Percentiles rank a stretch among this genome's conserved stretches.
phyloP scores from a whole-genome alignment of 2,329 filamentous ascomycete genomes.

The Cercospora brassicicola region DNA sequence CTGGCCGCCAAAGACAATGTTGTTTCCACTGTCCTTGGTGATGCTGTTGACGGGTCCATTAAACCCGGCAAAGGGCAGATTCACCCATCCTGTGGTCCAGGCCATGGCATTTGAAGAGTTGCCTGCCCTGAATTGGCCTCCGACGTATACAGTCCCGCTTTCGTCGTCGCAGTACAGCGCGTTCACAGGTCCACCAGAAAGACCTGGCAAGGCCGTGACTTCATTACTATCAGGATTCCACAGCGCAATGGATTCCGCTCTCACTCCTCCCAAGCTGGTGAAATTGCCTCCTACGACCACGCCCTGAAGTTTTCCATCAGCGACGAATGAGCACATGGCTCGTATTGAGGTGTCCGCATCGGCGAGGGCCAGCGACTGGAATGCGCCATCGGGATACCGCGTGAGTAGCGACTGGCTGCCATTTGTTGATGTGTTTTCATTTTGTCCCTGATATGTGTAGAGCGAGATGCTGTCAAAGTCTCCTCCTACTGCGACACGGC shows the following conservation, averaged over 20 bases:
- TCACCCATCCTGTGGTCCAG: constrained; percentile 74
- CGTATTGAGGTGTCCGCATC: constrained; percentile 80
- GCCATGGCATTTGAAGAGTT: constrained; percentile 89
- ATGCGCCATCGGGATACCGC: constrained; percentile 80
- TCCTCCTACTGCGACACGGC: constrained; percentile 80
- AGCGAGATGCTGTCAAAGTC: constrained; percentile 90
- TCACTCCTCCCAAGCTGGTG: constrained; percentile 75
- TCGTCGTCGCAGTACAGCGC: constrained; percentile 78
- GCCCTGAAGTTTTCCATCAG: constrained; percentile 66
- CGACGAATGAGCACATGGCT: constrained; percentile 79
- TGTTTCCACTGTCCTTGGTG: constrained; percentile 72
- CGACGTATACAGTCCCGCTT: constrained; percentile 81
- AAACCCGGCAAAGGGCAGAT: constrained; percentile 88
- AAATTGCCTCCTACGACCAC: constrained; percentile 93
- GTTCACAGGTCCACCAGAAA: constrained; percentile 74
- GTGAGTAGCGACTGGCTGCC: constrained; percentile 79
- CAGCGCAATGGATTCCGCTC: constrained; percentile 76
- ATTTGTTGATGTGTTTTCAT: constrained; percentile 67
- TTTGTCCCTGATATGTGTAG: constrained; percentile 81
- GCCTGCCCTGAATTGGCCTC: constrained; percentile 75
- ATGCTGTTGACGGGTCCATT: constrained; percentile 91
- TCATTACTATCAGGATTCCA: constrained; percentile 72
- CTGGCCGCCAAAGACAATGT: constrained; percentile 86
- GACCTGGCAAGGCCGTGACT: constrained; percentile 73
- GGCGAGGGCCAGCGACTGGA: constrained; percentile 70